Percentiles rank a stretch among this genome's conserved stretches.
Evolutionary conservation across 805 yeast genomes (phyloP).

Genomic region (Candida multigemmis): DNA sequence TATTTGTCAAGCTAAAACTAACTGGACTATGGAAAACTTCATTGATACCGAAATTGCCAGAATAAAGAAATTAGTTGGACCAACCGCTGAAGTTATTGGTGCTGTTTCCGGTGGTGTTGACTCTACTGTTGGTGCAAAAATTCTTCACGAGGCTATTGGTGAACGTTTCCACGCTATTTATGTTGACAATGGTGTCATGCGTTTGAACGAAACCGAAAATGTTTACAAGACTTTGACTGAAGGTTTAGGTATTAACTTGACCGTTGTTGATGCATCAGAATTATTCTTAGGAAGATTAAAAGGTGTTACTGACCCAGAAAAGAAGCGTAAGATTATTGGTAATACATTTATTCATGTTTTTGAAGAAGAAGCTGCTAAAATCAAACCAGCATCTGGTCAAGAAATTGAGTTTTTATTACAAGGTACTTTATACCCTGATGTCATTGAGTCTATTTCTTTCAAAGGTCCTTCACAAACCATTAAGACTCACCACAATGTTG

Average conservation of each 20-base stretch:
- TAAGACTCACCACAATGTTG: slow-evolving; percentile 98
- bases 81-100: slow-evolving; percentile 97
- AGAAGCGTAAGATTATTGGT: slow-evolving; percentile 97
- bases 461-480: slow-evolving; percentile 99
- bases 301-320: slow-evolving; percentile 97
- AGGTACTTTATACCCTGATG: slow-evolving; percentile 98
- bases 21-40: slow-evolving; percentile 98
- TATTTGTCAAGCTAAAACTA: slow-evolving; percentile 78
- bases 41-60: slow-evolving; percentile 94
- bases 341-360: slow-evolving; percentile 95
- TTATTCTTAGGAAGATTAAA: slow-evolving; percentile 77
- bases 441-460: slow-evolving; percentile 95
- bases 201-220: slow-evolving; percentile 82
- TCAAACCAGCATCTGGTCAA: slow-evolving; percentile 80
- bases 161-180: slow-evolving; percentile 96
- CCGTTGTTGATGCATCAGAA: slow-evolving; percentile 90
- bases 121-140: slow-evolving; percentile 97
- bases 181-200: slow-evolving; percentile 97
- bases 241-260: slow-evolving; percentile 90
- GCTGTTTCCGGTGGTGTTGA: slow-evolving; percentile 99
- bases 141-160: slow-evolving; percentile 97
- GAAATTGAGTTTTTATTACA: slow-evolving; percentile 90
- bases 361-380: slow-evolving; percentile 90
- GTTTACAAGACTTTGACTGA: slow-evolving; percentile 86
- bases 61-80: slow-evolving; percentile 87